phyloP scores from a whole-genome alignment of 495 filamentous ascomycete genomes.

The Thermochaetoides thermophila region DNA sequence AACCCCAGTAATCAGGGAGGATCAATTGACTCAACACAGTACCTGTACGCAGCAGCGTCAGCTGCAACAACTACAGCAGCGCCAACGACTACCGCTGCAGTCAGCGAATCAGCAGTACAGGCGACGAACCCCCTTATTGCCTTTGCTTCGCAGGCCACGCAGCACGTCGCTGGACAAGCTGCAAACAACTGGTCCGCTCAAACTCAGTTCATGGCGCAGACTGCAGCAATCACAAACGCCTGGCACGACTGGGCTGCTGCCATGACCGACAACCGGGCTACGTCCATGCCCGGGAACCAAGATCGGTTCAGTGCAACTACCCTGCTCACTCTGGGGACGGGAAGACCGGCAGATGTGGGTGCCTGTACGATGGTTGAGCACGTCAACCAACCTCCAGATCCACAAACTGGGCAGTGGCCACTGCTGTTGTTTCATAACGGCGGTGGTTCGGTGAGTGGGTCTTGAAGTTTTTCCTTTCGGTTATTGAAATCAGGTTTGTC shows the following conservation, averaged over 20 bases:
- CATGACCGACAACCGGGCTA: slow-evolving; percentile 26
- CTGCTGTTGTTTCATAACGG: background rate
- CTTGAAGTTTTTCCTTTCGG: too few relatives aligned
- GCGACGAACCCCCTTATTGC: slow-evolving; percentile 17
- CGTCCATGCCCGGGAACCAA: slow-evolving; percentile 10
- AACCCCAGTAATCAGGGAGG: too few relatives aligned
- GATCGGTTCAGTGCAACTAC: slow-evolving; percentile 30
- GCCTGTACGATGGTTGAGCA: slow-evolving; percentile 5
- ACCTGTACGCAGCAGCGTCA: slow-evolving; percentile 11
- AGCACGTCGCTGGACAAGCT: slow-evolving; percentile 17
- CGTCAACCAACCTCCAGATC: slow-evolving; percentile 8
- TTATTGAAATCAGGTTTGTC: too few relatives aligned
- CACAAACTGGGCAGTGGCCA: background rate
- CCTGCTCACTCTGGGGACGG: slow-evolving; percentile 24
- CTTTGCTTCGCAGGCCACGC: slow-evolving; percentile 22
- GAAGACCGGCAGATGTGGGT: slow-evolving; percentile 10
- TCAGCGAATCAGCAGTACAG: slow-evolving; percentile 2
- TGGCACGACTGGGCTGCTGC: slow-evolving; percentile 36
- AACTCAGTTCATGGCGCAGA: slow-evolving; percentile 11
- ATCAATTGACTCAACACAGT: too few relatives aligned
- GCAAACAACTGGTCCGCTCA: slow-evolving; percentile 16
- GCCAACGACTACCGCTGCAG: background rate
- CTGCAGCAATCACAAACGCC: slow-evolving; percentile 14
- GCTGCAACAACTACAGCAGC: slow-evolving; percentile 6
- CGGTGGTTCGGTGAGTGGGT: background rate